Evolutionary conservation across 2,329 filamentous ascomycete genomes (phyloP).

Genomic region (Aspergillus melleus): DNA sequence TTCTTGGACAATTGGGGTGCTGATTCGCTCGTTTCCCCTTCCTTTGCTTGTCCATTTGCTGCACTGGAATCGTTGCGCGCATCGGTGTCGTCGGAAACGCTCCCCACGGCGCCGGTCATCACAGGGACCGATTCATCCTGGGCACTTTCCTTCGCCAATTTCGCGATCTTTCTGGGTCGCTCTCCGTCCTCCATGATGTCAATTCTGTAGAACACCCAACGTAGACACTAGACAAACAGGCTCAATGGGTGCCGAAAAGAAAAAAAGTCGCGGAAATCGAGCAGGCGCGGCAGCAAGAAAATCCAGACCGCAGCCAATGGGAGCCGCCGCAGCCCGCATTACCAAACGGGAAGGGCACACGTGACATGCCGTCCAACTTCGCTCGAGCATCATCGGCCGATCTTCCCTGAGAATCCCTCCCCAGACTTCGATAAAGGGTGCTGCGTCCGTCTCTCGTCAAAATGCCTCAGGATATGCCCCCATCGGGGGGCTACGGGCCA

Average conservation of each 20-base stretch:
- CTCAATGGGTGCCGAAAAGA: not conserved
- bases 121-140: constrained; percentile 26
- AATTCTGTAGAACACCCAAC: not conserved
- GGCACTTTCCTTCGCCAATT: constrained; percentile 45
- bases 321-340: constrained; percentile 27
- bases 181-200: constrained; percentile 55
- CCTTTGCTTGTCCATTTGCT: not conserved
- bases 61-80: not conserved
- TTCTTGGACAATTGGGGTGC: constrained; percentile 70
- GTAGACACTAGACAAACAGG: not conserved
- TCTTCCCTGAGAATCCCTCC: constrained; percentile 10
- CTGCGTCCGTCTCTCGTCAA: constrained; percentile 33
- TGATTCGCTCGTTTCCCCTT: constrained; percentile 4
- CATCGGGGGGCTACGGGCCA: constrained; percentile 87
- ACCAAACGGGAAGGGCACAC: constrained; percentile 26
- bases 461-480: constrained; percentile 99
- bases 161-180: constrained; percentile 56
- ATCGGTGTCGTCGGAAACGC: constrained; percentile 8
- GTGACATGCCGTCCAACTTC: constrained; percentile 34
- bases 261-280: not conserved
- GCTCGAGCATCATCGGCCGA: constrained; percentile 19
- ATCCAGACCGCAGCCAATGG: constrained; percentile 28
- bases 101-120: constrained; percentile 32
- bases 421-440: constrained; percentile 23
- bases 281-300: not conserved